Evolutionary conservation across 768 basidiomycete genomes (phyloP), one percentile per base, ranked within the genome.

Genomic region (Mycena vitilis): DNA sequence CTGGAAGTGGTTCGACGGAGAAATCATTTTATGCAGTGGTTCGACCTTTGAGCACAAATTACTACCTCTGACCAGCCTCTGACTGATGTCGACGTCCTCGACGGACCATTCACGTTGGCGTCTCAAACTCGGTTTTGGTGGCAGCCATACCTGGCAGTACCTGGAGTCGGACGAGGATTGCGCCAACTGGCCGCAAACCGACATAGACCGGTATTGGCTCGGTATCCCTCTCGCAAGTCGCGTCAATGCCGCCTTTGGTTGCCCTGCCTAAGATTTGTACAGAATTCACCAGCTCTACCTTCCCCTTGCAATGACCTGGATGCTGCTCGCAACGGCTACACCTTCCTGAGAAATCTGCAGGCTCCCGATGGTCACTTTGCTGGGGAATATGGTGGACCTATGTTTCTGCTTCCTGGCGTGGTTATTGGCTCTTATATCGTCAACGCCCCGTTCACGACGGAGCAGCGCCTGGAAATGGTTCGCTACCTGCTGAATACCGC

Each of bases 341-440:
- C 85, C 9, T 99, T 95, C 82, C 95, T 94, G 84, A 94, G 94
- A 77, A 83, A 91, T 69, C 83, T 99, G 5, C 97, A 99, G 78
- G 87, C 93, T 11, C 82, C 89, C 49, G 96, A 96, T 70, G 97
- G 97, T 0, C 96, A 99, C 77, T 98, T 95, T 91, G 81, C 94
- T n/a, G 95, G 95, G 37, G 96, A 98, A 79, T 97, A 97, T 75
- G 94, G 95, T 23, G 96, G 96, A 15, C 94, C 94, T 8, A 91
- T 95, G 90, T 95, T 95, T 77, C 82, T 93, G n/a, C 80, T 91
- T 22, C 91, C 91, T 7, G 96, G 97, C 15, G 85, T 98, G 25
- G 91, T 98, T 64, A 97, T 99, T 72, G 95, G 92, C 11, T 91
- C 95, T 23, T 96, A 98, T 77, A 89, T 96, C 20, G 88, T 93